A percentile compares a stretch with the other conserved stretches of the same genome.
These are phyloP conservation scores for Wakefieldia striispora DNA, from an alignment of 768 basidiomycete genomes.

Conservation along the genomic window DNA sequence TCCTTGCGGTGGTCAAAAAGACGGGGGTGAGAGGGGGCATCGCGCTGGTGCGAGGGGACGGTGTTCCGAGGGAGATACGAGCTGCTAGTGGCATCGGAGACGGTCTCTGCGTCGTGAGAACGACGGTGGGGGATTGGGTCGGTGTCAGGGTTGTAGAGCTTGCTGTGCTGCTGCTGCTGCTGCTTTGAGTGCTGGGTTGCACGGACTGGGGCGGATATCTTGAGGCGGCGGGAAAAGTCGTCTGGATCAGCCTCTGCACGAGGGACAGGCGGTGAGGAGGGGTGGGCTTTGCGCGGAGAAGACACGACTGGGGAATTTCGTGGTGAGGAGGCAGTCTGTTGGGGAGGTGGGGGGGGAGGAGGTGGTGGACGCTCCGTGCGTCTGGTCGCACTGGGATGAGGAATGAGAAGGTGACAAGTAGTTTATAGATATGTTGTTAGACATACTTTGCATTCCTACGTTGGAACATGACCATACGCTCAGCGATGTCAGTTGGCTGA, in stretches of 20 bases:
- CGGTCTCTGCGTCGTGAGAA: conserved; percentile 62
- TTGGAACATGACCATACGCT: conserved; percentile 65
- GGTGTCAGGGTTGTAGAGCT: conserved; percentile 71
- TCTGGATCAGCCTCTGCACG: conserved; percentile 60
- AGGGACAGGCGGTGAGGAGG: conserved; percentile 23
- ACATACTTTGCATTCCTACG: conserved; percentile 61
- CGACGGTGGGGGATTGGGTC: conserved; percentile 63
- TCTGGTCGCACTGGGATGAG: conserved; percentile 39
- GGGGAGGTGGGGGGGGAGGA: conserved; percentile 26
- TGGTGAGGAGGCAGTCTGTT: conserved; percentile 23
- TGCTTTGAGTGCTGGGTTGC: conserved; percentile 35
- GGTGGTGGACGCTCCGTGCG: conserved; percentile 46
- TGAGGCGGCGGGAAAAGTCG: conserved; percentile 70
- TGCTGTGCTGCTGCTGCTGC: conserved; percentile 36
- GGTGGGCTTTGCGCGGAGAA: conserved; percentile 36
- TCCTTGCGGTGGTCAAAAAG: conserved; percentile 90
- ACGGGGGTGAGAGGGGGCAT: conserved; percentile 40
- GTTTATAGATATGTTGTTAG: neutral
- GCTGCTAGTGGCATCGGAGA: conserved; percentile 56
- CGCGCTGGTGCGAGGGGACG: conserved; percentile 37
- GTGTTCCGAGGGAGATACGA: conserved; percentile 40
- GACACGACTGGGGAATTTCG: conserved; percentile 6
- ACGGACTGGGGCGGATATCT: conserved; percentile 56
- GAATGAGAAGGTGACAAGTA: neutral
- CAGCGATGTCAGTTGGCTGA: conserved; percentile 50